Percentiles rank a stretch among this genome's conserved stretches.
phyloP scores from a whole-genome alignment of 257 asterid species.

The Osmanthus fragrans region DNA sequence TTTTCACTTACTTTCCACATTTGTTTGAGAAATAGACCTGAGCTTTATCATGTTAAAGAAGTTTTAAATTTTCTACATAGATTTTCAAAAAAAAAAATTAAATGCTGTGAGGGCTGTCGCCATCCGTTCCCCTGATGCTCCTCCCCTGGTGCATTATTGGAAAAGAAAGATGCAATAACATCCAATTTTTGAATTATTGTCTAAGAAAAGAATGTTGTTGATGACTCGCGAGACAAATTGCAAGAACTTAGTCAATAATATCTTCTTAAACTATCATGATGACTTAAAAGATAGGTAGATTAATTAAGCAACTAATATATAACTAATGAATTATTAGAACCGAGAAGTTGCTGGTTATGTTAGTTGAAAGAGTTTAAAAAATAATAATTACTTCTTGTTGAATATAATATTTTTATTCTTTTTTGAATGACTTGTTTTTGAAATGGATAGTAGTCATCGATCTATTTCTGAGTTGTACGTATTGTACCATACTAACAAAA shows the following conservation, averaged over 20 bases:
- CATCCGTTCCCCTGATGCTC: too few relatives aligned
- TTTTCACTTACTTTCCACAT: background rate
- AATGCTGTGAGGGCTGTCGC: too few relatives aligned
- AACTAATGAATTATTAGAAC: background rate
- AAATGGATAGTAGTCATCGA: background rate
- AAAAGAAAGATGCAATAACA: constrained; percentile 29
- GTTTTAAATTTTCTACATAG: too few relatives aligned
- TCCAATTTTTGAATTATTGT: constrained; percentile 23
- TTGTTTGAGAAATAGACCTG: background rate
- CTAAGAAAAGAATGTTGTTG: constrained; percentile 29
- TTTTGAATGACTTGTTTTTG: too few relatives aligned
- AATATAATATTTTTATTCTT: too few relatives aligned
- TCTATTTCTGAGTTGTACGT: too few relatives aligned
- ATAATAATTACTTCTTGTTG: background rate
- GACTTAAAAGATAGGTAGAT: constrained; percentile 4
- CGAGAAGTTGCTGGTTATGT: background rate
- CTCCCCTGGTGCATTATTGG: background rate
- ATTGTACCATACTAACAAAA: too few relatives aligned
- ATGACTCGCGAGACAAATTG: background rate
- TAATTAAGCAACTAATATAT: background rate
- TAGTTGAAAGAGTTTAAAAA: background rate
- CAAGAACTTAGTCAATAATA: constrained; percentile 12
- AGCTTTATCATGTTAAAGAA: too few relatives aligned
- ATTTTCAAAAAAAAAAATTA: too few relatives aligned
- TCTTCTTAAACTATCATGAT: constrained; percentile 18